Percentiles rank a stretch among this genome's conserved stretches.
phyloP scores from a whole-genome alignment of 306 rosid species.

The Mucuna pruriens region DNA sequence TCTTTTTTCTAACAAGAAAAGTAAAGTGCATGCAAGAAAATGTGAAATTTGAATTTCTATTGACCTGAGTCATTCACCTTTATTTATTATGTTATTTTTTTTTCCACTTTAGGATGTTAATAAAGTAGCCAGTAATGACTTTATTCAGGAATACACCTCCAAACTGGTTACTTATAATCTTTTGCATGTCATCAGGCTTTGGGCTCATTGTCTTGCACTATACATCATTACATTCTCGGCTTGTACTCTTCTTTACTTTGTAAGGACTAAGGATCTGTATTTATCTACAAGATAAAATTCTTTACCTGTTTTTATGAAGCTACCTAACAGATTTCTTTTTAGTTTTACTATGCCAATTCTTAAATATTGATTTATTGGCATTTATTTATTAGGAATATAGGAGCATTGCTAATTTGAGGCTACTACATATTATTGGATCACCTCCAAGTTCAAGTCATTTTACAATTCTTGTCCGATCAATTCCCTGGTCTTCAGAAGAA shows the following conservation, averaged over 20 bases:
- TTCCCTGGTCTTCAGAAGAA: slow-evolving; percentile 72
- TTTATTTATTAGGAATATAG: slow-evolving; percentile 68
- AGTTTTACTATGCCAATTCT: slow-evolving; percentile 12
- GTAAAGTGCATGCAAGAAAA: slow-evolving; percentile 5
- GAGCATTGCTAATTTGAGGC: slow-evolving; percentile 77
- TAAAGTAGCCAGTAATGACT: slow-evolving; percentile 27
- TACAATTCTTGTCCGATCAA: slow-evolving; percentile 80
- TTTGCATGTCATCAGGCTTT: slow-evolving; percentile 71
- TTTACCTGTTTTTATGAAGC: slow-evolving; percentile 22
- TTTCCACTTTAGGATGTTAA: neutral
- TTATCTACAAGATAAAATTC: slow-evolving; percentile 5
- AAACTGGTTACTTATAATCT: slow-evolving; percentile 43
- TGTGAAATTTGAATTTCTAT: slow-evolving; percentile 15
- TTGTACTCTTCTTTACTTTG: slow-evolving; percentile 86
- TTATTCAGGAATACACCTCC: slow-evolving; percentile 16
- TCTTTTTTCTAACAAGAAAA: neutral
- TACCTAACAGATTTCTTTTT: neutral
- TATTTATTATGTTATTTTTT: neutral
- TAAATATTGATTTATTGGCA: slow-evolving; percentile 33
- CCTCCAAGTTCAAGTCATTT: slow-evolving; percentile 80
- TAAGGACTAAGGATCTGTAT: slow-evolving; percentile 76
- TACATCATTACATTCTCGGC: slow-evolving; percentile 79
- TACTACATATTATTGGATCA: slow-evolving; percentile 61
- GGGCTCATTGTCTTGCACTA: slow-evolving; percentile 90
- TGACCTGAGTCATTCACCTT: neutral